Conservation (phyloP, 2,329 filamentous ascomycete genomes). For the Sporothrix brasiliensis region DNA sequence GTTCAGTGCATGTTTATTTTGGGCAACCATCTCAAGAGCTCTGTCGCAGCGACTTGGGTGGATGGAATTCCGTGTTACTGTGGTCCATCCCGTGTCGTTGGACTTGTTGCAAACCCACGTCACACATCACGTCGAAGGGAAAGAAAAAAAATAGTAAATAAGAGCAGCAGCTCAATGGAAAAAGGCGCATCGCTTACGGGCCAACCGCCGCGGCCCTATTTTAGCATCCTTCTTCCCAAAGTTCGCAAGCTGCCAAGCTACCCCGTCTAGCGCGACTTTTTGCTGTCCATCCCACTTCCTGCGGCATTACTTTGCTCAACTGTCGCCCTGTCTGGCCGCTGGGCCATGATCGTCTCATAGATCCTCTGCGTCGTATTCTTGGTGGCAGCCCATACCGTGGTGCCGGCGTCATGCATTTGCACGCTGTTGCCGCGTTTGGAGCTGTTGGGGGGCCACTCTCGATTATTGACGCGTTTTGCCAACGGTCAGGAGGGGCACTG, state of each 20-base stretch:
- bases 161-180: constrained; percentile 9
- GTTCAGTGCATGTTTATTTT: neutral
- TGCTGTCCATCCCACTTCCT: constrained; percentile 2
- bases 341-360: constrained; percentile 5
- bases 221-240: constrained; percentile 7
- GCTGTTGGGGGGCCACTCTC: neutral
- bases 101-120: neutral
- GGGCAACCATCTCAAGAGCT: constrained; percentile 17
- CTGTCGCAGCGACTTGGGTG: neutral
- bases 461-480: neutral
- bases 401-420: constrained; percentile 20
- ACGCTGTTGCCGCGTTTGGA: neutral
- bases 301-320: constrained; percentile 26
- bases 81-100: constrained; percentile 2
- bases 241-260: constrained; percentile 9
- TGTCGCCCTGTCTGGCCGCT: neutral
- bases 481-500: neutral
- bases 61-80: constrained; percentile 3
- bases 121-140: no score
- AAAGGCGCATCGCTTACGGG: constrained; percentile 27
- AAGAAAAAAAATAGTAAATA: neutral
- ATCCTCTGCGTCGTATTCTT: neutral
- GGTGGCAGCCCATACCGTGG: constrained; percentile 4
- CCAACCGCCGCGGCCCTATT: constrained; percentile 20
- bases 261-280: constrained; percentile 7